Percentiles rank a stretch among this genome's conserved stretches.
Evolutionary conservation across 768 basidiomycete species (phyloP).

Genomic region (Russula ochroleuca): DNA sequence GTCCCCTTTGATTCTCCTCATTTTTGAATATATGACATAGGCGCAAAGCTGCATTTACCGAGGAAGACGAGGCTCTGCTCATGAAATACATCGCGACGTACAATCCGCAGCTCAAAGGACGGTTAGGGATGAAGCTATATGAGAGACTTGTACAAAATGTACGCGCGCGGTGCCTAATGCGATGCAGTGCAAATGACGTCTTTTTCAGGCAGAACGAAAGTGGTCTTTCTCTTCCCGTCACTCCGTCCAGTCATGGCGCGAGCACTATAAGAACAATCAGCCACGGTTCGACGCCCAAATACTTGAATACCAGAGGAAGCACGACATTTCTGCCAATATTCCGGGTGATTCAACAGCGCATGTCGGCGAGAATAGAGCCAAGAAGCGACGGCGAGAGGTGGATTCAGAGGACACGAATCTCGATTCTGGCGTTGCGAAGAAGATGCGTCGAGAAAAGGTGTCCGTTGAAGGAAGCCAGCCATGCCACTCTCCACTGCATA

Average conservation of each 20-base stretch:
- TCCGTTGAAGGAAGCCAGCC: neutral
- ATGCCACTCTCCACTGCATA: neutral
- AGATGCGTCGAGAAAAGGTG: slow-evolving; percentile 4
- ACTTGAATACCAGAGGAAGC: slow-evolving; percentile 37
- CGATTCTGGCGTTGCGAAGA: slow-evolving; percentile 3
- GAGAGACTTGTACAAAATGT: slow-evolving; percentile 46
- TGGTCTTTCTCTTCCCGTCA: slow-evolving; percentile 55
- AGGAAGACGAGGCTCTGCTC: slow-evolving; percentile 43
- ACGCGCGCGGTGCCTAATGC: slow-evolving; percentile 29
- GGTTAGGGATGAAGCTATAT: slow-evolving; percentile 47
- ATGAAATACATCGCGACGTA: slow-evolving; percentile 48
- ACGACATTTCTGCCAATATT: slow-evolving; percentile 23
- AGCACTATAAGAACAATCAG: slow-evolving; percentile 50
- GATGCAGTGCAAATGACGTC: slow-evolving; percentile 2
- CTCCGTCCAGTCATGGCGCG: slow-evolving; percentile 60
- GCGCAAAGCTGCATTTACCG: slow-evolving; percentile 32
- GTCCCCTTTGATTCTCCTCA: neutral
- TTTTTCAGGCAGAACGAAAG: slow-evolving; percentile 35
- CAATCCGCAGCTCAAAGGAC: slow-evolving; percentile 40
- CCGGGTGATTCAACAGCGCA: neutral
- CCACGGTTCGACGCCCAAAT: slow-evolving; percentile 44
- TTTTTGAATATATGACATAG: neutral
- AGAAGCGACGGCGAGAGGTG: slow-evolving; percentile 16
- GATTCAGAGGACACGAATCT: neutral
- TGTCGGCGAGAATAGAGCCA: slow-evolving; percentile 1